Base-by-base conservation (phyloP, 208 protist species). In the Leishmania lainsoni region DNA sequence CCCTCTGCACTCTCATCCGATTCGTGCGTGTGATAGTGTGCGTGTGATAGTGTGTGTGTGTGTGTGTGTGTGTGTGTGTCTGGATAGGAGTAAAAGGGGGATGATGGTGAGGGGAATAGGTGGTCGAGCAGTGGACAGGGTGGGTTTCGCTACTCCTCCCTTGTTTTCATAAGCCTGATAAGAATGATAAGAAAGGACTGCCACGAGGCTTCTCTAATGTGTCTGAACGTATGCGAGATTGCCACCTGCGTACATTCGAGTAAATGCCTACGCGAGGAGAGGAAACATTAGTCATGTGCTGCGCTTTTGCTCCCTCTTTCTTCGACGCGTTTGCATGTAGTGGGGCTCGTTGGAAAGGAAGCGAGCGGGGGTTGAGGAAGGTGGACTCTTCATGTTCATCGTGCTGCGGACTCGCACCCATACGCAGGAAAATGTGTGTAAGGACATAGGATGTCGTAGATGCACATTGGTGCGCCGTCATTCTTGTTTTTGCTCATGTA, bases 1-100 rank as follows among this genome's bases (percentile, higher is more conserved):
- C 8, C 5, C 66, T 14, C 3, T n/a, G 66, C 17, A 1, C 39
- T 45, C 39, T 48, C 5, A 45, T 5, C 63, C 63, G 29, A 69
- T 12, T 45, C 17, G 66, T 48, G 70, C 35, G 48, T 58, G 70
- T 22, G n/a, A 22, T 12, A 9, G 70, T 48, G 68, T 73, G 16
- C 32, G n/a, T 75, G n/a, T 56, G 70, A n/a, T n/a, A n/a, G n/a
- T n/a, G 70, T 48, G 68, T 73, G 16, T 17, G n/a, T 75, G 70
- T 48, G 68, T 73, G 16, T 17, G n/a, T 75, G 70, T 48, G 68
- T 73, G 16, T 17, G n/a, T 75, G n/a, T 56, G 70, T 49, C 20
- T 71, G 32, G 35, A 26, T 45, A 48, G 8, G 5, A 48, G 22
- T 63, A n/a, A 5, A 26, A 63, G 26, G 26, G 58, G 58, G 58